Percentiles rank a stretch among this genome's conserved stretches.
These are phyloP conservation scores for Xylaria sp. DNA, from an alignment of 2,329 filamentous ascomycete species.

Conservation along the genomic window DNA sequence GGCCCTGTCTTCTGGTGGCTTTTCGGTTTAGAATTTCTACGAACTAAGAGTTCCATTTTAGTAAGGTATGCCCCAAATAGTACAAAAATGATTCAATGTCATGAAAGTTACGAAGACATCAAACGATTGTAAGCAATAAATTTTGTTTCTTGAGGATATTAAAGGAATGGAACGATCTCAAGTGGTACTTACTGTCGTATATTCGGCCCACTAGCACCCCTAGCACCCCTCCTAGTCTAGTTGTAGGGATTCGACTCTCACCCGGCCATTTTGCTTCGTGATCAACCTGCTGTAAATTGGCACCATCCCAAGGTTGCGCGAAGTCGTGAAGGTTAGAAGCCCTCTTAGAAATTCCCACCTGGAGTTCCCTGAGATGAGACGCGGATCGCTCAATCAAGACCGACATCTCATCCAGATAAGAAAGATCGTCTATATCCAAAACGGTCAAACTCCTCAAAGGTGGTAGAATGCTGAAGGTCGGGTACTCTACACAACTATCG, in stretches of 20 bases:
- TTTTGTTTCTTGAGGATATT: neutral
- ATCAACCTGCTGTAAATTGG: slow-evolving; percentile 72
- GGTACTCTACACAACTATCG: slow-evolving; percentile 75
- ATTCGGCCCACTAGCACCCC: slow-evolving; percentile 75
- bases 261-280: slow-evolving; percentile 67
- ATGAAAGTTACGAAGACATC: neutral
- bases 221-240: slow-evolving; percentile 74
- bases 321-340: slow-evolving; percentile 60
- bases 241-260: slow-evolving; percentile 68
- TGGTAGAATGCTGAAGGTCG: slow-evolving; percentile 82
- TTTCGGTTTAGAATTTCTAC: slow-evolving; percentile 38
- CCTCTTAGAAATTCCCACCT: slow-evolving; percentile 74
- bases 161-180: neutral
- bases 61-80: neutral
- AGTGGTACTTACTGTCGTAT: slow-evolving; percentile 64
- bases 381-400: slow-evolving; percentile 78
- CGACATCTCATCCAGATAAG: slow-evolving; percentile 85
- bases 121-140: neutral
- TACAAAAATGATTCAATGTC: neutral
- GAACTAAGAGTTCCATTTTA: slow-evolving; percentile 28
- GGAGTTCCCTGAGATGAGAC: slow-evolving; percentile 73
- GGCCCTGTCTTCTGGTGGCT: slow-evolving; percentile 27
- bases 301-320: slow-evolving; percentile 71
- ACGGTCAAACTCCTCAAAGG: slow-evolving; percentile 80
- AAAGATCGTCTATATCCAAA: slow-evolving; percentile 83